Percentiles rank a stretch among this genome's conserved stretches.
Conservation (phyloP, 176 grass and related monocot species). For the Cocos nucifera region DNA sequence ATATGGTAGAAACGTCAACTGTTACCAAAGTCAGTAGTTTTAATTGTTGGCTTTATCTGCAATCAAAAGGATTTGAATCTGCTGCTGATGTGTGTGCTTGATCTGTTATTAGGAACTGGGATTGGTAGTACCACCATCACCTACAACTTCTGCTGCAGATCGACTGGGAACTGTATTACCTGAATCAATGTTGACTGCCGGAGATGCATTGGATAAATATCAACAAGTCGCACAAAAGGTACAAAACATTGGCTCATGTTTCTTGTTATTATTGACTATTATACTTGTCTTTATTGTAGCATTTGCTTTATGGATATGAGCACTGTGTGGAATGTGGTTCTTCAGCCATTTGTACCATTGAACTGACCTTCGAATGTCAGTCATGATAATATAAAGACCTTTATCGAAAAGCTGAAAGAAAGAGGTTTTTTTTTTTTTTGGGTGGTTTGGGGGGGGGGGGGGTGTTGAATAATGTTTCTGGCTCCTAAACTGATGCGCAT, state of each 20-base stretch:
- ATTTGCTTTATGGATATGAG: no score
- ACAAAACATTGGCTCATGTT: not conserved
- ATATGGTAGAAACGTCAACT: slow-evolving; percentile 30
- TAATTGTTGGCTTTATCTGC: not conserved
- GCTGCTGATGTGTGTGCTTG: slow-evolving; percentile 20
- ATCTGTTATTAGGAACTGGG: slow-evolving; percentile 49
- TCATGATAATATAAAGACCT: no score
- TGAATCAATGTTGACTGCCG: slow-evolving; percentile 56
- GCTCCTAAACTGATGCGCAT: no score
- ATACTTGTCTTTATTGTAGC: not conserved
- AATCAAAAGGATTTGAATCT: not conserved
- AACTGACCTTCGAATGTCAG: no score
- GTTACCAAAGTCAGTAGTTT: slow-evolving; percentile 35
- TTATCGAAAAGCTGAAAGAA: no score
- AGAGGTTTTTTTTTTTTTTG: not conserved
- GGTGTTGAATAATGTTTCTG: no score
- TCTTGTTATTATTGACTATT: no score
- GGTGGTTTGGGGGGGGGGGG: no score
- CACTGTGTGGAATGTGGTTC: no score
- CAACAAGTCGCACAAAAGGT: slow-evolving; percentile 83
- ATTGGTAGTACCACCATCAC: slow-evolving; percentile 34
- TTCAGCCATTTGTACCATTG: no score
- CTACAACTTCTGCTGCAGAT: slow-evolving; percentile 33
- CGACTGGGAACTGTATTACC: slow-evolving; percentile 53
- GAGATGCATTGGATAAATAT: slow-evolving; percentile 67